Conservation (phyloP, 257 asterid species). For the Solanum virginianum region DNA sequence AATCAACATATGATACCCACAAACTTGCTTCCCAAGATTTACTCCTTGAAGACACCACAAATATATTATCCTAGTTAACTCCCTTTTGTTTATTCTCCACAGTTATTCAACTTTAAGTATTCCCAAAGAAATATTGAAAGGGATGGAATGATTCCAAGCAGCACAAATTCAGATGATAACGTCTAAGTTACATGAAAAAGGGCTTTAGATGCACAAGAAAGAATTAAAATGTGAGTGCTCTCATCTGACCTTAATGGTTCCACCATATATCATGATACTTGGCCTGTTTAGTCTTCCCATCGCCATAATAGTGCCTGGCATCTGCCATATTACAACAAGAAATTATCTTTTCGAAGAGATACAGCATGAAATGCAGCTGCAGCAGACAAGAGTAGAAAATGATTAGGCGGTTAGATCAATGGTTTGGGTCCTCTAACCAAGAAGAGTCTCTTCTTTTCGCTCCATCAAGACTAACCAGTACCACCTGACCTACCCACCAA, state of each 20-base stretch:
- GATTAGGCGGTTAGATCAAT: neutral
- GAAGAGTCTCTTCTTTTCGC: neutral
- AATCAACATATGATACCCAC: neutral
- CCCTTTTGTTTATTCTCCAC: neutral
- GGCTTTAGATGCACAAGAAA: neutral
- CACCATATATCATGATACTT: conserved; percentile 96
- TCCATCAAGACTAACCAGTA: neutral
- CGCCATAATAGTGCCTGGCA: conserved; percentile 99
- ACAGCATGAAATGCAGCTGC: neutral
- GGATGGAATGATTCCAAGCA: neutral
- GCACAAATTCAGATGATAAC: neutral
- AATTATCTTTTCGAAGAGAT: neutral
- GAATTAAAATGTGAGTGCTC: neutral
- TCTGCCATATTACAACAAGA: conserved; percentile 32
- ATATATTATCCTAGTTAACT: neutral
- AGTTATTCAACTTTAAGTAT: neutral
- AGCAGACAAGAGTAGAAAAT: neutral
- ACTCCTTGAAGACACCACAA: neutral
- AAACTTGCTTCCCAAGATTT: neutral
- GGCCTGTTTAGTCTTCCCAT: conserved; percentile 99
- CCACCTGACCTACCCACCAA: neutral
- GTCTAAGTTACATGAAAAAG: neutral
- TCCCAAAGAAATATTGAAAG: neutral
- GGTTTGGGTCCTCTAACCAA: neutral
- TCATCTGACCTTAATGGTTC: conserved; percentile 80